Evolutionary conservation across 306 rosid genomes (phyloP), one percentile per base, ranked within the genome.

Genomic region (Quercus rubra): DNA sequence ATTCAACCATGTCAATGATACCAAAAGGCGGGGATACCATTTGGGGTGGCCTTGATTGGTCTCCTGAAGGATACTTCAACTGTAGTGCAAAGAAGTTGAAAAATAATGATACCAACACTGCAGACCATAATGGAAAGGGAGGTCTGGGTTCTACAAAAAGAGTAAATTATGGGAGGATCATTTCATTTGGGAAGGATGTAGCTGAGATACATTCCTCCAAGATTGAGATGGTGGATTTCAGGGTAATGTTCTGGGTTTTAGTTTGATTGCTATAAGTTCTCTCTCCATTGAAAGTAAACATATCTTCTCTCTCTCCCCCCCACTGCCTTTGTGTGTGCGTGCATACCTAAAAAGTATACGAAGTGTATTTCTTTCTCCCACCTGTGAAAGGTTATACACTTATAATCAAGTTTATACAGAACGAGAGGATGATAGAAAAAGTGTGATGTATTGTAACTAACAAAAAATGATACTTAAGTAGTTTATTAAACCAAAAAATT

Each of bases 1-100:
- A 92, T 88, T 83, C 97, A 79, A 92, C 94, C 27, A 88, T 92
- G 97, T 92, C 97, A 78, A 92, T 92, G 97, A 79, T 92, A 84
- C 97, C 97, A 70, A 92, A 92, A 87, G 97, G 97, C 0, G 97
- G 97, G 78, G 92, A 88, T 62, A 87, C 94, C 14, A 86, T 92
- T 71, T 92, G 97, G 97, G 97, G 97, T 80, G 82, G 90, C 81
- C 90, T 90, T 78, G 97, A 92, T 80, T 88, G 94, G 94, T 92
- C 97, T 74, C 93, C 97, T 62, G 97, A 92, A 76, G 94, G 80
- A 71, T 70, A 57, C 78, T 83, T 68, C 55, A 74, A 86, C 78
- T 92, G 91, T 77, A 74, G 81, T 77, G 86, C 84, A 17, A 90
- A 88, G 85, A 92, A 83, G 85, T 76, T 46, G 66, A 92, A 88